Evolutionary conservation across 805 yeast genomes (phyloP).

Genomic region (Kuraishia ogatae): DNA sequence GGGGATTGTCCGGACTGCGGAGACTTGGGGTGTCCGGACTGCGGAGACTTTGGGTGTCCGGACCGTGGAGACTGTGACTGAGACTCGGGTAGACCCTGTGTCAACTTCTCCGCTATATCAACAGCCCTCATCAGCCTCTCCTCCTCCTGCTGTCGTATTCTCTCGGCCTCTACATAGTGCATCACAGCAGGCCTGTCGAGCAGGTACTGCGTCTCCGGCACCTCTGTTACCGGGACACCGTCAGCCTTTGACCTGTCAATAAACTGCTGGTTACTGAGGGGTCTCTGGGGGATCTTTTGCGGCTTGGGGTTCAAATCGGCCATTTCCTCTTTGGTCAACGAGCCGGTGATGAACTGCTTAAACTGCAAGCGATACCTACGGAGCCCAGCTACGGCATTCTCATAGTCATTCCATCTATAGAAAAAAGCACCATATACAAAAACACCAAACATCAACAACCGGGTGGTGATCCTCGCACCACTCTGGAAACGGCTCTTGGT

Average conservation of each 20-base stretch:
- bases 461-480: constrained; percentile 55
- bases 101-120: constrained; percentile 30
- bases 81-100: too few relatives aligned
- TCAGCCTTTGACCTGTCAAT: constrained; percentile 26
- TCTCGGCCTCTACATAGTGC: constrained; percentile 69
- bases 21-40: too few relatives aligned
- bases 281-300: constrained; percentile 29
- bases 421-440: constrained; percentile 58
- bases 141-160: constrained; percentile 60
- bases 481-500: constrained; percentile 42
- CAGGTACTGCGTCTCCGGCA: constrained; percentile 2
- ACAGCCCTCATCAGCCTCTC: constrained; percentile 40
- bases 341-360: constrained; percentile 46
- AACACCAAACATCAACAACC: constrained; percentile 37
- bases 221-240: background rate
- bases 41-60: too few relatives aligned
- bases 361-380: constrained; percentile 51
- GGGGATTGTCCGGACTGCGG: constrained; percentile 9
- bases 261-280: constrained; percentile 25
- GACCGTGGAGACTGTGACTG: too few relatives aligned
- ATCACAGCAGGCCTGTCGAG: constrained; percentile 45
- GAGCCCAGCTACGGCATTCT: constrained; percentile 62
- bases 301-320: constrained; percentile 50
- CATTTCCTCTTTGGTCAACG: constrained; percentile 47
- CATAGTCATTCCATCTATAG: constrained; percentile 78